Evolutionary conservation across 495 filamentous ascomycete species (phyloP).

Genomic region (Daldinia loculata): DNA sequence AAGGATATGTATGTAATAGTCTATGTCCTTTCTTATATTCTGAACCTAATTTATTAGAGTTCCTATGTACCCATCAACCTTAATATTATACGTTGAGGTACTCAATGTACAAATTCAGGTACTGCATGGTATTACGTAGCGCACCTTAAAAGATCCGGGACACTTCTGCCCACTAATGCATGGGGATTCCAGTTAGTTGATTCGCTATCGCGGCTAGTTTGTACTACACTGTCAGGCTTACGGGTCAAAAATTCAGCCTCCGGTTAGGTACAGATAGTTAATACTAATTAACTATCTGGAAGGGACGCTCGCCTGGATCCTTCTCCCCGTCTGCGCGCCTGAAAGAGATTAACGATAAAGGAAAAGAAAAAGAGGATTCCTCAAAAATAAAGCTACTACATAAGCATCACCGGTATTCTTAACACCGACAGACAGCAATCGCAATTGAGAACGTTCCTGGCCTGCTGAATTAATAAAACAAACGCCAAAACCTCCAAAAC

Average conservation of each 20-base stretch:
- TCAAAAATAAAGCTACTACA: constrained; percentile 8
- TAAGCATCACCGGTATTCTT: constrained; percentile 15
- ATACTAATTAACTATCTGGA: constrained; percentile 21
- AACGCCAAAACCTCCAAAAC: constrained; percentile 22
- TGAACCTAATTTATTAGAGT: background rate
- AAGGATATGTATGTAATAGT: too few relatives aligned
- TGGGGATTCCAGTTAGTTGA: constrained; percentile 30
- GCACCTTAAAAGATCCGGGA: constrained; percentile 33
- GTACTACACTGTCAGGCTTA: constrained; percentile 35
- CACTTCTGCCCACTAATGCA: constrained; percentile 39
- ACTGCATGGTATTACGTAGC: constrained; percentile 40
- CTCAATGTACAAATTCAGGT: constrained; percentile 14
- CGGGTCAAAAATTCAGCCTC: constrained; percentile 42
- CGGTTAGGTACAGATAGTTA: constrained; percentile 36
- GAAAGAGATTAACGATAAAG: constrained; percentile 14
- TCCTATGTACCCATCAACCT: background rate
- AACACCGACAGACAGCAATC: constrained; percentile 16
- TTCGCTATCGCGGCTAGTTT: constrained; percentile 33
- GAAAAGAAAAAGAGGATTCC: constrained; percentile 8
- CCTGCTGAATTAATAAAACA: constrained; percentile 14
- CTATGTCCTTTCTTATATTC: background rate
- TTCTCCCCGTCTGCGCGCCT: constrained; percentile 19
- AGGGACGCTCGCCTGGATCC: constrained; percentile 18
- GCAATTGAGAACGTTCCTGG: constrained; percentile 15
- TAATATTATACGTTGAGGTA: background rate